Conservation (phyloP, 1,284 basidiomycete species). For the Cryptococcus amylolentus region DNA sequence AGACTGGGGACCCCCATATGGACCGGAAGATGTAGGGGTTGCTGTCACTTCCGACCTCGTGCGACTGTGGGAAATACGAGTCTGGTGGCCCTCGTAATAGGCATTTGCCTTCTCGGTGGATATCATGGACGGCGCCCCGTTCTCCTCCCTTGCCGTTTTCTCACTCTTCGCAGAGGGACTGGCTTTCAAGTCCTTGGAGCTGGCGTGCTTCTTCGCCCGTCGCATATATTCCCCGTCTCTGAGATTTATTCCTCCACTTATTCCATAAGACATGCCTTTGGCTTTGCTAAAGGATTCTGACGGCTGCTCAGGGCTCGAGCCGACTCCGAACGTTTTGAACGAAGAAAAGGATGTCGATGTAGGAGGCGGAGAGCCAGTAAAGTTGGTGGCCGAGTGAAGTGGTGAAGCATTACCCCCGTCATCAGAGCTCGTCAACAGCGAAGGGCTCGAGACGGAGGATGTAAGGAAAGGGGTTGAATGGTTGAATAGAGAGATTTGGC, state of each 20-base stretch:
- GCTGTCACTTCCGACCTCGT: slow-evolving; percentile 17
- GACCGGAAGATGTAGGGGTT: slow-evolving; percentile 13
- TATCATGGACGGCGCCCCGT: slow-evolving; percentile 9
- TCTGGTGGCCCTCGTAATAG: slow-evolving; percentile 4
- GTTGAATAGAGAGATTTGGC: neutral
- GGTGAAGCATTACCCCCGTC: neutral
- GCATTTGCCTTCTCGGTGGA: slow-evolving; percentile 16
- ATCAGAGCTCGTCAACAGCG: slow-evolving; percentile 5
- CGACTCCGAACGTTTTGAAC: slow-evolving; percentile 27
- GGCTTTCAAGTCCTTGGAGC: slow-evolving; percentile 18
- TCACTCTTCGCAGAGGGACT: slow-evolving; percentile 1
- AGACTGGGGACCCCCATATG: neutral
- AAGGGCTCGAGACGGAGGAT: slow-evolving; percentile 17
- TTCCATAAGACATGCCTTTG: slow-evolving; percentile 38
- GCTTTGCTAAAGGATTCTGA: slow-evolving; percentile 3
- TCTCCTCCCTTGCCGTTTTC: slow-evolving; percentile 2
- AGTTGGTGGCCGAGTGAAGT: neutral
- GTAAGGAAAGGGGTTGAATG: slow-evolving; percentile 6
- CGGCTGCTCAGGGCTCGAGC: slow-evolving; percentile 7
- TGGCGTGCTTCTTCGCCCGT: slow-evolving; percentile 27
- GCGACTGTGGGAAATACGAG: slow-evolving; percentile 8
- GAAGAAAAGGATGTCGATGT: slow-evolving; percentile 24
- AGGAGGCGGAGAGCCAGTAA: slow-evolving; percentile 1
- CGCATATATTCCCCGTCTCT: slow-evolving; percentile 40
- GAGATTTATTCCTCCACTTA: slow-evolving; percentile 33